Evolutionary conservation across 176 grass and related monocot species (phyloP), one percentile per base, ranked within the genome.

Genomic region (Oryza coarctata): DNA sequence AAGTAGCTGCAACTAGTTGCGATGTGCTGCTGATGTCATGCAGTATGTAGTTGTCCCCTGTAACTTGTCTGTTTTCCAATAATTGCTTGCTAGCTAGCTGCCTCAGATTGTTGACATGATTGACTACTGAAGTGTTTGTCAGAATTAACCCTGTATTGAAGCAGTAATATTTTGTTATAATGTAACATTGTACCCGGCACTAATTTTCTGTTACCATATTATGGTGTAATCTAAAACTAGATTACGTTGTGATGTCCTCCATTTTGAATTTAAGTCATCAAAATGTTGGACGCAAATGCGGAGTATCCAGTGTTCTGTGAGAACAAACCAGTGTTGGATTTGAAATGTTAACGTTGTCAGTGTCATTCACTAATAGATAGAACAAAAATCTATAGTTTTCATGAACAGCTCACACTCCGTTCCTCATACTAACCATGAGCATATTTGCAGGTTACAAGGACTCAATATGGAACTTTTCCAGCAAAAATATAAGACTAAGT

Each of bases 1-100:
- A 61, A 84, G 63, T 90, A 90, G 79, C 60, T 15, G 12, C 83
- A 90, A 65, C 68, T 78, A 81, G 71, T 63, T 82, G 64, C 74
- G 88, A 77, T 86, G 75, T 33, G 44, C 75, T 80, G 87, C 32
- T 64, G 63, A 62, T 80, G 74, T 65, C 36, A 76, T 69, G 82
- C 65, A 77, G 61, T 81, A 78, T 78, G 66, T 78, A 83, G 74
- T 33, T 78, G 80, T 13, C 39, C 82, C 49, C 57, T 87, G 70
- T 89, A 85, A 75, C 70, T 63, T 60, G 7, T 84, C 15, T 76
- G 63, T 83, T 79, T 63, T 7, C 34, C 74, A 83, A 74, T 86
- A 90, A 86, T 86, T 79, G 57, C 41, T 82, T 82, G 27, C 36
- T 82, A 77, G 82, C 77, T 58, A n/a, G 33, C 33, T n/a, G n/a